These are phyloP conservation scores for Ceratobasidium sp. DNA, from an alignment of 1,284 basidiomycete species.

Conservation along the genomic window DNA sequence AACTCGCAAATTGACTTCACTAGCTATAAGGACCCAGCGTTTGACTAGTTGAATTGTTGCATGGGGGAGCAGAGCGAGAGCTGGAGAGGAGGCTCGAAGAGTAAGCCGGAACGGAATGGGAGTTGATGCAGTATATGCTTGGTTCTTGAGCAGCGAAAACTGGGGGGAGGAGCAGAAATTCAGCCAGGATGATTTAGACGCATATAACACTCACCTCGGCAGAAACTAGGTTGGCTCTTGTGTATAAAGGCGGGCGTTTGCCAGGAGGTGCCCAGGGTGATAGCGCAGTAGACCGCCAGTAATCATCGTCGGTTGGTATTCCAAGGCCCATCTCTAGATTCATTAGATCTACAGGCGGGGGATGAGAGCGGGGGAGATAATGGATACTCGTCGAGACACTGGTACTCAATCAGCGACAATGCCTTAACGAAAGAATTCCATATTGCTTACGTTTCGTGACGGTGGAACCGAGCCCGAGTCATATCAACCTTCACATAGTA, in stretches of 20 bases:
- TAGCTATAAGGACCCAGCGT: constrained; percentile 18
- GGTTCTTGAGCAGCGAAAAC: constrained; percentile 32
- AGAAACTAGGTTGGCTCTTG: constrained; percentile 1
- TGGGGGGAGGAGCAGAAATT: neutral
- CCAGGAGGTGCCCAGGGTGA: neutral
- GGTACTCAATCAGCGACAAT: neutral
- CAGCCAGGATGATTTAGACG: neutral
- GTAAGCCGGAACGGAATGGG: constrained; percentile 32
- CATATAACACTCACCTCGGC: constrained; percentile 9
- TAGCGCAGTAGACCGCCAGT: constrained; percentile 10
- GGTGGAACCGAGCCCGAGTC: constrained; percentile 38
- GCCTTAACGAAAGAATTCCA: no score
- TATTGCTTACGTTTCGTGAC: constrained; percentile 33
- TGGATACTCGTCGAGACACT: constrained; percentile 26
- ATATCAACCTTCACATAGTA: constrained; percentile 35
- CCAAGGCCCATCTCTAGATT: neutral
- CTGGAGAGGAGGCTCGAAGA: constrained; percentile 32
- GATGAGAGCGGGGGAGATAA: constrained; percentile 31
- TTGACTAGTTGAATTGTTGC: constrained; percentile 31
- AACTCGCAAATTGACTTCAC: constrained; percentile 13
- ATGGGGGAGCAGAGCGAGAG: constrained; percentile 33
- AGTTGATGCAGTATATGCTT: constrained; percentile 19
- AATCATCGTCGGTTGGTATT: neutral
- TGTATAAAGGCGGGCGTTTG: neutral
- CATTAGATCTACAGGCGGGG: constrained; percentile 12